Conservation (phyloP, 2,329 filamentous ascomycete species). For the Sporothrix euskadiensis region DNA sequence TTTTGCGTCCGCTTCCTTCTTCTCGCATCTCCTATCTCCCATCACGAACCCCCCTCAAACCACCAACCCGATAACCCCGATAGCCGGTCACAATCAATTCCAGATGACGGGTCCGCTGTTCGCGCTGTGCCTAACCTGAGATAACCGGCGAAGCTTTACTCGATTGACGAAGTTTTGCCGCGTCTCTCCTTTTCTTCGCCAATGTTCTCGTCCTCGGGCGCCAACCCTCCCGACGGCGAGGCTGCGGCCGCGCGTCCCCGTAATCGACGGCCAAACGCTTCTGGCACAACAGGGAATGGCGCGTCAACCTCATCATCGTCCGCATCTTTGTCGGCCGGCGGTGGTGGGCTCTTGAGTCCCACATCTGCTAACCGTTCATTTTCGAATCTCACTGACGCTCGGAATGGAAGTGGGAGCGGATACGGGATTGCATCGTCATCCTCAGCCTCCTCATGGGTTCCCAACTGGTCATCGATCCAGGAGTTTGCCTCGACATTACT, state of each 20-base stretch:
- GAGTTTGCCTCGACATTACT: slow-evolving; percentile 53
- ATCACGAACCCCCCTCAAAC: background rate
- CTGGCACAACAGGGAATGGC: slow-evolving; percentile 32
- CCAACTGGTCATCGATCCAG: slow-evolving; percentile 58
- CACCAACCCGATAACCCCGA: background rate
- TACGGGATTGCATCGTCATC: slow-evolving; percentile 35
- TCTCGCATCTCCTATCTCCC: background rate
- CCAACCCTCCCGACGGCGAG: slow-evolving; percentile 47
- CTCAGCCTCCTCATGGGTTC: slow-evolving; percentile 51
- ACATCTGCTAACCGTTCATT: slow-evolving; percentile 7
- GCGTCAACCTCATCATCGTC: slow-evolving; percentile 36
- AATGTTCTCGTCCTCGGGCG: slow-evolving; percentile 49
- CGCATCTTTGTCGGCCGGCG: slow-evolving; percentile 31
- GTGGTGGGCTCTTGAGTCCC: slow-evolving; percentile 24
- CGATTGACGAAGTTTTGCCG: background rate
- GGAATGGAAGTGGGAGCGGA: background rate
- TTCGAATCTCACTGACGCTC: slow-evolving; percentile 7
- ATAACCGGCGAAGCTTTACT: background rate
- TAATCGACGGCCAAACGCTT: slow-evolving; percentile 47
- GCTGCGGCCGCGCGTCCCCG: slow-evolving; percentile 50
- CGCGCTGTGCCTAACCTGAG: slow-evolving; percentile 17
- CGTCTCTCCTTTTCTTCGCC: slow-evolving; percentile 35
- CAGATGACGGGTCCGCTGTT: slow-evolving; percentile 8
- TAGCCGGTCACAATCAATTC: slow-evolving; percentile 15
- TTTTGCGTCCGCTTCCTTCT: background rate